Evolutionary conservation across 345 rosid genomes (phyloP), one percentile per base, ranked within the genome.

Genomic region (Brassica cretica): DNA sequence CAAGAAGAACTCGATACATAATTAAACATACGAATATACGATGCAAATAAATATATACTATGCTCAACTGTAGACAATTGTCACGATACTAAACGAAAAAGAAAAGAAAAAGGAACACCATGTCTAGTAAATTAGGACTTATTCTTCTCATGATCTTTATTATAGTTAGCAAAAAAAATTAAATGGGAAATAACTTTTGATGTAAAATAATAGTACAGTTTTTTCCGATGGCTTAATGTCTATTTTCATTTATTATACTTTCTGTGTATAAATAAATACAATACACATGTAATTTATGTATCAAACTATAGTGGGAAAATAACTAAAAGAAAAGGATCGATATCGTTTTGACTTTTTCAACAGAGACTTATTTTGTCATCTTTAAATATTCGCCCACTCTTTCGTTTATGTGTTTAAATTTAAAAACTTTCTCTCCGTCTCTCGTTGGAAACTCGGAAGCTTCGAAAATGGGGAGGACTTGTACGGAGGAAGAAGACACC

Each of bases 381-480:
- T 71, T 75, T 75, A 75, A 46, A 65, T 65, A 80, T 75, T 80
- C 51, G 46, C 59, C 74, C 68, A 21, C 69, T 49, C 71, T 79
- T 59, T 10, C n/a, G 64, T 73, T 73, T 68, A 33, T 68, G 62
- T 37, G 32, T 59, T 77, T 70, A 63, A 74, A 70, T 64, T 60
- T 58, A 58, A 37, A 76, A 80, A 18, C 56, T 58, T 73, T 76
- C 69, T 82, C 82, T 79, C 88, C 73, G 81, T 72, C 83, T 75
- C 71, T 74, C 35, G 68, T 75, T 71, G 64, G 58, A 80, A 74
- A 53, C 71, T 64, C 75, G 60, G 64, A 80, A 70, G 70, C 69
- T 58, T 78, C 70, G 67, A 61, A 72, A 64, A 83, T 85, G 87
- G 84, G 70, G 77, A 75, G 8, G 16, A 53, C 63, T 9, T 63